These are phyloP conservation scores for Eimeria praecox DNA, from an alignment of 169 alveolate genomes.

Conservation along the genomic window DNA sequence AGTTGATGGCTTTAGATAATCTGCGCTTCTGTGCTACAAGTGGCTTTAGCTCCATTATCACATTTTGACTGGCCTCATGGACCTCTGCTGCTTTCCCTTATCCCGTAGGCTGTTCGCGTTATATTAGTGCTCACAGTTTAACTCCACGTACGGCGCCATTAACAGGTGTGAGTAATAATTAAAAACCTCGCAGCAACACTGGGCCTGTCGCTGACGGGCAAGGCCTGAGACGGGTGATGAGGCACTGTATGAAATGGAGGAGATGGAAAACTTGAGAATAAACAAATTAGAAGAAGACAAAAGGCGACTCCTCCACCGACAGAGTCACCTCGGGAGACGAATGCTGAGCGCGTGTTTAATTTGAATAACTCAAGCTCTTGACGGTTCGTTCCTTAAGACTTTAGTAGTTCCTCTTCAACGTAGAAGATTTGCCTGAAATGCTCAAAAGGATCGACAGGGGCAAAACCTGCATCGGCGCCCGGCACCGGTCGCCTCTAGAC, in stretches of 20 bases:
- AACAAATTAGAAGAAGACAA: neutral
- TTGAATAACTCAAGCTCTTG: neutral
- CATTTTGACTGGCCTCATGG: neutral
- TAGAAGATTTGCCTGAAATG: neutral
- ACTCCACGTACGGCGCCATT: neutral
- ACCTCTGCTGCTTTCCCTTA: neutral
- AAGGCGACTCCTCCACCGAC: neutral
- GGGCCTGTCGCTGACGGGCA: neutral
- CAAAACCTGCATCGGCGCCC: slow-evolving; percentile 34
- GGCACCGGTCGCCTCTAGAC: slow-evolving; percentile 20
- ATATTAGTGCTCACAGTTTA: neutral
- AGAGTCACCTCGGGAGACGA: slow-evolving; percentile 40
- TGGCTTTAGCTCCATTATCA: neutral
- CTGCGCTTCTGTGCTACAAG: neutral
- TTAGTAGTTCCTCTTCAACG: neutral
- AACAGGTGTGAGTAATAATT: neutral
- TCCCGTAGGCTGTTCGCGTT: neutral
- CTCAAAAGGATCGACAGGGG: neutral
- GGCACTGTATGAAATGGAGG: neutral
- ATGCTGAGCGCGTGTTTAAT: neutral
- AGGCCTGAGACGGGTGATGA: neutral
- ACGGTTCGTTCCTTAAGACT: neutral
- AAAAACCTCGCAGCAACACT: neutral
- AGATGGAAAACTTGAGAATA: neutral
- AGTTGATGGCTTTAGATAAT: neutral